A percentile compares a stretch with the other conserved stretches of the same genome.
phyloP scores from a whole-genome alignment of 371 early-diverging fungal genomes.

The Mucor indicus region DNA sequence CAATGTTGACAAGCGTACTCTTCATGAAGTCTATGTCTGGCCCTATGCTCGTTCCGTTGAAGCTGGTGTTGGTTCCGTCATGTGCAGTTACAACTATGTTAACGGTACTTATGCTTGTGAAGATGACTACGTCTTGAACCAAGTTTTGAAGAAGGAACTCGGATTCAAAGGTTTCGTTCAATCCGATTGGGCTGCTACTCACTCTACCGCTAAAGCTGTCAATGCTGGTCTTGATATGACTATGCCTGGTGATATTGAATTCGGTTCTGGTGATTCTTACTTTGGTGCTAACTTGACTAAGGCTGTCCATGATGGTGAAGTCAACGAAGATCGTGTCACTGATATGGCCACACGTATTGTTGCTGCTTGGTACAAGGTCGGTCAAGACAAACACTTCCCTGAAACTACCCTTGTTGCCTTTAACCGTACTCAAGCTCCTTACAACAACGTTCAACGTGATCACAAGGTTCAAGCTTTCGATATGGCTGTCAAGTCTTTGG shows the following conservation, averaged over 20 bases:
- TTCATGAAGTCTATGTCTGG: slow-evolving; percentile 58
- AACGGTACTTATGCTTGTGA: slow-evolving; percentile 53
- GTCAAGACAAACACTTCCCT: slow-evolving; percentile 45
- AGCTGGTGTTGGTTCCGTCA: slow-evolving; percentile 54
- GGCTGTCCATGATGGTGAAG: slow-evolving; percentile 24
- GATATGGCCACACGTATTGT: slow-evolving; percentile 61
- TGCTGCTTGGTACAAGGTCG: slow-evolving; percentile 50
- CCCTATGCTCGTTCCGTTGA: slow-evolving; percentile 53
- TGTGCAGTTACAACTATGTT: slow-evolving; percentile 58
- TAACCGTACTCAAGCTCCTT: slow-evolving; percentile 9
- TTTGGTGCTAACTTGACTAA: slow-evolving; percentile 35
- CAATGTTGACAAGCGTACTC: slow-evolving; percentile 44
- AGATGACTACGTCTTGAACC: slow-evolving; percentile 39
- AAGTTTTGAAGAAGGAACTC: slow-evolving; percentile 47
- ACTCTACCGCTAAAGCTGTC: slow-evolving; percentile 28
- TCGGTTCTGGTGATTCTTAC: slow-evolving; percentile 20
- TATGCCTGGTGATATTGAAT: slow-evolving; percentile 51
- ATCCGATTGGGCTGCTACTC: slow-evolving; percentile 38
- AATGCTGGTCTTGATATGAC: slow-evolving; percentile 58
- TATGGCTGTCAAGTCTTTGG: slow-evolving; percentile 49
- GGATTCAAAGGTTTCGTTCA: slow-evolving; percentile 46
- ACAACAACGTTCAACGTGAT: slow-evolving; percentile 40
- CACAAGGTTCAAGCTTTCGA: slow-evolving; percentile 33
- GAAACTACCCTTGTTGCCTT: slow-evolving; percentile 26
- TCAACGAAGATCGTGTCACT: slow-evolving; percentile 33